Conservation (phyloP, 805 yeast genomes). For the Cyberlindnera samutprakarnensis region DNA sequence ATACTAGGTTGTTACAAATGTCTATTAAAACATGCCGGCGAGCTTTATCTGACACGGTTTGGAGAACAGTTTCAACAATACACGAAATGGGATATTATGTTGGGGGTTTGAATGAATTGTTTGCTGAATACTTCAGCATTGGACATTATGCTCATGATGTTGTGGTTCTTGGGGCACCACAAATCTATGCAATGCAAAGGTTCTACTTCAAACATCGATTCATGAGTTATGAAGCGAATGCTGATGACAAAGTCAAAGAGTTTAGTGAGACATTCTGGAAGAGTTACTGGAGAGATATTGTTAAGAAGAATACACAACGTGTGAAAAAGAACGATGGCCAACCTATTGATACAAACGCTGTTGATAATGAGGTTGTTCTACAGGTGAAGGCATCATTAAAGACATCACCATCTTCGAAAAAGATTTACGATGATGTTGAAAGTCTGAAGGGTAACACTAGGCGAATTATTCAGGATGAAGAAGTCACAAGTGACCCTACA, state of each 20-base stretch:
- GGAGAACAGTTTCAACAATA: conserved; percentile 49
- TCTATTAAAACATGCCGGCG: conserved; percentile 38
- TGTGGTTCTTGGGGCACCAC: conserved; percentile 55
- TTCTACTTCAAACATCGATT: conserved; percentile 48
- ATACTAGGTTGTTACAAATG: conserved; percentile 32
- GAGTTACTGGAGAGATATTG: conserved; percentile 40
- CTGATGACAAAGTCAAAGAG: conserved; percentile 26
- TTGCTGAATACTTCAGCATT: conserved; percentile 35
- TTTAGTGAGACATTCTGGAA: conserved; percentile 43
- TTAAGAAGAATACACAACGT: conserved; percentile 29
- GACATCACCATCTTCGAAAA: conserved; percentile 10
- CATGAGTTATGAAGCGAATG: conserved; percentile 23
- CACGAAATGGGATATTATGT: conserved; percentile 64
- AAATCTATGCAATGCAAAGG: conserved; percentile 41
- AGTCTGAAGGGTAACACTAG: conserved; percentile 7
- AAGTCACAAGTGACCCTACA: conserved; percentile 7
- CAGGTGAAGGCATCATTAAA: conserved; percentile 16
- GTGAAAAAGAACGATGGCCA: conserved; percentile 31
- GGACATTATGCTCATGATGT: conserved; percentile 27
- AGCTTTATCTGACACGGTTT: conserved; percentile 45
- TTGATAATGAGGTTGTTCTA: conserved; percentile 13
- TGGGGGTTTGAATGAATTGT: conserved; percentile 34
- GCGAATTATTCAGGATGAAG: conserved; percentile 3
- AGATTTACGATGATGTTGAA: conserved; percentile 7
- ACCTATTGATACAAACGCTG: conserved; percentile 22